Conservation (phyloP, 192 early-diverging fungal species). For the Geosiphon pyriformis region DNA sequence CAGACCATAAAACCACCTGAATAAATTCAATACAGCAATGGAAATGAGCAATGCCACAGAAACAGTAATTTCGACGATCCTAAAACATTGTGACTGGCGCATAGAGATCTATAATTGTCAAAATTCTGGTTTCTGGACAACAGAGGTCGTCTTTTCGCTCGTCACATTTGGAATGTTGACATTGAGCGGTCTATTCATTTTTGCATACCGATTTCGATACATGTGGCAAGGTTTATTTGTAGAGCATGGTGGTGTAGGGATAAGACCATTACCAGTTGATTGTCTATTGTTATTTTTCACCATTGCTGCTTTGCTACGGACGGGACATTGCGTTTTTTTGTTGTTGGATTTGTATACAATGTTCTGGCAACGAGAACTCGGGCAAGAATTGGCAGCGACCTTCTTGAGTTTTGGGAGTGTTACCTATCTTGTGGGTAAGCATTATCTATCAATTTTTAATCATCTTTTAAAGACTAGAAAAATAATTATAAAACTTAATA, state of each 20-base stretch:
- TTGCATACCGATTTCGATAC: constrained; percentile 9
- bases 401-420: constrained; percentile 15
- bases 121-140: not conserved
- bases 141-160: not conserved
- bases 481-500: not conserved
- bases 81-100: constrained; percentile 19
- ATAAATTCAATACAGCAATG: no score
- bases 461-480: not conserved
- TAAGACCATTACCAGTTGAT: constrained; percentile 22
- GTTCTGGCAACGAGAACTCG: constrained; percentile 5
- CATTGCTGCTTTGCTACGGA: not conserved
- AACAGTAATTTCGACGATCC: no score
- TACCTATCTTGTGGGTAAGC: constrained; percentile 15
- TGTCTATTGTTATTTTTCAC: constrained; percentile 19
- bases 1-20: no score
- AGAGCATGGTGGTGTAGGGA: constrained; percentile 2
- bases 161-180: not conserved
- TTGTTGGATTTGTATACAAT: not conserved
- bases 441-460: not conserved
- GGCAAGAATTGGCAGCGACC: constrained; percentile 16
- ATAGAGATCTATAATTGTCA: constrained; percentile 15
- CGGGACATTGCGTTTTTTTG: constrained; percentile 4
- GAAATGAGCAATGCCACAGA: no score
- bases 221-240: constrained; percentile 25
- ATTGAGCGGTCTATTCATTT: not conserved